Base-by-base conservation (phyloP, 1,139 yeast species). In the Yamadazyma diospyri region DNA sequence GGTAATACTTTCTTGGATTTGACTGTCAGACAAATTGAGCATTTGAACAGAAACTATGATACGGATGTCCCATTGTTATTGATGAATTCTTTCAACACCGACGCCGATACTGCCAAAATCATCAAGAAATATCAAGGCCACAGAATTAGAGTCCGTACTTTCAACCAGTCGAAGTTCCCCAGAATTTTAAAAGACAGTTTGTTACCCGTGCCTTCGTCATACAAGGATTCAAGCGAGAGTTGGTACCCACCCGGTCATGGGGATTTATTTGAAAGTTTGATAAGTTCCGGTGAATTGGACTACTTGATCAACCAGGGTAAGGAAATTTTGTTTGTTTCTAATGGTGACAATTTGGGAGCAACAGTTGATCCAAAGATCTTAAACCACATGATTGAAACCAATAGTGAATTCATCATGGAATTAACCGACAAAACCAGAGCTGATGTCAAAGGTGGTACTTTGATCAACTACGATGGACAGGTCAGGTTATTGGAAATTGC, bases 171-270 rank as follows among this genome's bases (percentile, higher is more conserved):
- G 20, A 79, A 94, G 52, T 92, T 81, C 72, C 98, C 98, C 49
- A 81, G 98, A 66, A 89, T 92, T 45, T 85, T 76, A 69, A 87
- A 84, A 68, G 98, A 92, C 62, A 87, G 97, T 18, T 69, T 88
- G 49, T 75, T 92, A 57, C 98, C 98, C 22, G 97, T 92, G 27
- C 97, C 98, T 39, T 76, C 84, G 47, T 58, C 74, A 28, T 75
- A 62, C 45, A 80, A 83, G 40, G 96, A 88, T 55, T 70, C 76
- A 27, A 73, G 84, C 51, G 94, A 86, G 53, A 64, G 80, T 33
- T 92, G 98, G 98, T 94, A 92, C 61, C 98, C 98, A 34, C 98
- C 98, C 16, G 98, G 98, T 34, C 98, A 92, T 62, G 98, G 98
- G 64, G 98, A 92, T 64, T 72, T 92, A 63, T 92, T 89, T 52